These are phyloP conservation scores for Phytophthora cactorum DNA, from an alignment of 352 stramenopile genomes.

Conservation along the genomic window DNA sequence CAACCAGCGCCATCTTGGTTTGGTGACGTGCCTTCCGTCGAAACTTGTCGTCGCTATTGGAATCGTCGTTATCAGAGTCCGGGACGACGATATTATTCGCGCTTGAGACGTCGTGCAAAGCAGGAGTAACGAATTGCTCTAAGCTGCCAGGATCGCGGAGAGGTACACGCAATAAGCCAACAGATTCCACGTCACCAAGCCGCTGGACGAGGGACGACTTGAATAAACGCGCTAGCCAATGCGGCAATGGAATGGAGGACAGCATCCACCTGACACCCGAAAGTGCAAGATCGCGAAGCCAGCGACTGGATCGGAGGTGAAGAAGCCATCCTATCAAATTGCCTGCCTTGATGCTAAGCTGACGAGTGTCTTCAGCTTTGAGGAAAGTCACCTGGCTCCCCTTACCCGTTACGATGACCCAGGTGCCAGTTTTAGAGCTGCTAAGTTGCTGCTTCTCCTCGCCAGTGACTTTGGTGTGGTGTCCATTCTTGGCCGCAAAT, in stretches of 20 bases:
- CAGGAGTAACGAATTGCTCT: slow-evolving; percentile 38
- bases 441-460: slow-evolving; percentile 13
- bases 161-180: slow-evolving; percentile 26
- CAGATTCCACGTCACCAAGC: not conserved
- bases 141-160: slow-evolving; percentile 37
- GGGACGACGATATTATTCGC: slow-evolving; percentile 3
- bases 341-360: not conserved
- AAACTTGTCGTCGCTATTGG: slow-evolving; percentile 56
- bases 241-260: slow-evolving; percentile 20
- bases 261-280: slow-evolving; percentile 22
- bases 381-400: slow-evolving; percentile 39
- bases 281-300: slow-evolving; percentile 15
- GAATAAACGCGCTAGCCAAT: slow-evolving; percentile 12
- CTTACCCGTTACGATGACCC: slow-evolving; percentile 30
- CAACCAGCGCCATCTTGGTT: slow-evolving; percentile 58
- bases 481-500: slow-evolving; percentile 16
- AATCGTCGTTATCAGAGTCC: slow-evolving; percentile 18
- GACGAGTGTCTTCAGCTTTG: slow-evolving; percentile 21
- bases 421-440: slow-evolving; percentile 15
- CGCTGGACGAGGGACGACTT: slow-evolving; percentile 1
- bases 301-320: not conserved
- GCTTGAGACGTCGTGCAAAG: slow-evolving; percentile 12
- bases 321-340: slow-evolving; percentile 10
- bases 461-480: not conserved
- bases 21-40: slow-evolving; percentile 65